Conservation (phyloP, 352 stramenopile genomes). For the Globisporangium barbulae region DNA sequence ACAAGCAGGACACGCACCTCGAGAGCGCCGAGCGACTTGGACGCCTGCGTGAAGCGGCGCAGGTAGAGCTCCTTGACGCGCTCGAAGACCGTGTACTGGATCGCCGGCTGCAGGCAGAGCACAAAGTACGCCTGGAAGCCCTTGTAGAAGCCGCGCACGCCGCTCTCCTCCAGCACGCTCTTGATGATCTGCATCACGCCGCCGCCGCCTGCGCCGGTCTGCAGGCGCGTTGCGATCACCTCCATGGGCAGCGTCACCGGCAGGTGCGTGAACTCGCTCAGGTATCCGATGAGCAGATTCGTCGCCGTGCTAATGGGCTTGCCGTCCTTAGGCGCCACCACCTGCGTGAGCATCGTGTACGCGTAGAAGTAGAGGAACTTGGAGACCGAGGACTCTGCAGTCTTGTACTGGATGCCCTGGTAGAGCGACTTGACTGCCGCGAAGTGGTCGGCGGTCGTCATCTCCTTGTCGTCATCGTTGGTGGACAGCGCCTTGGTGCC, state of each 20-base stretch:
- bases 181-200: constrained; percentile 60
- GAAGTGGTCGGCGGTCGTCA: constrained; percentile 29
- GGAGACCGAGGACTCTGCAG: constrained; percentile 73
- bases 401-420: constrained; percentile 84
- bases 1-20: constrained; percentile 46
- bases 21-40: constrained; percentile 54
- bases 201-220: constrained; percentile 47
- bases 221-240: constrained; percentile 82
- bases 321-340: constrained; percentile 54
- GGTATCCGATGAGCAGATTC: constrained; percentile 78
- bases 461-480: constrained; percentile 24
- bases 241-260: constrained; percentile 86
- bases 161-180: constrained; percentile 65
- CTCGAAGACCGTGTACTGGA: constrained; percentile 97
- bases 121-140: constrained; percentile 91
- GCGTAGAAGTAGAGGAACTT: constrained; percentile 92
- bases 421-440: constrained; percentile 66
- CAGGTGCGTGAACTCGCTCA: constrained; percentile 78
- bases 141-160: constrained; percentile 79
- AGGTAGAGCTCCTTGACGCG: constrained; percentile 77
- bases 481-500: constrained; percentile 46
- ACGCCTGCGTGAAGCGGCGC: constrained; percentile 51
- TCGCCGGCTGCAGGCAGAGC: constrained; percentile 95
- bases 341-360: constrained; percentile 79
- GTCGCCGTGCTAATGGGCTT: constrained; percentile 58